A percentile compares a stretch with the other conserved stretches of the same genome.
Conservation (phyloP, 768 basidiomycete species). For the Pleurotus tuoliensis region DNA sequence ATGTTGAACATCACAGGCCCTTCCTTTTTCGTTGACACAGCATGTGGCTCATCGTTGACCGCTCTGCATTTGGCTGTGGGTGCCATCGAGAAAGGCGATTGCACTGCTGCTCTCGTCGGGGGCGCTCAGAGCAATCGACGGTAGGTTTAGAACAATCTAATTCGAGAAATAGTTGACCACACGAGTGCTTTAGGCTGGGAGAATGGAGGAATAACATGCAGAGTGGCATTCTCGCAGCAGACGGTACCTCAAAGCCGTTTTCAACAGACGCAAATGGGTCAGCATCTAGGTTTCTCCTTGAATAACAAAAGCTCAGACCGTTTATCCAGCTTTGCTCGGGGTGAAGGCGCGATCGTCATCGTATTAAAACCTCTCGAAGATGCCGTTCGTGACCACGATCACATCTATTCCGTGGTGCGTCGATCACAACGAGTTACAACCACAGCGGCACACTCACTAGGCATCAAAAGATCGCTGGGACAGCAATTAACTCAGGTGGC, state of each 20-base stretch:
- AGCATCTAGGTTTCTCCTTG: not conserved
- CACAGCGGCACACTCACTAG: constrained; percentile 27
- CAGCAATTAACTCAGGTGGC: constrained; percentile 15
- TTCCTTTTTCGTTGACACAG: constrained; percentile 46
- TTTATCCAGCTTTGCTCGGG: constrained; percentile 13
- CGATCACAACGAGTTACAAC: constrained; percentile 32
- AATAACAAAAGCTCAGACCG: not conserved
- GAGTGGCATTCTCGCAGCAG: constrained; percentile 31
- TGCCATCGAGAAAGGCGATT: constrained; percentile 38
- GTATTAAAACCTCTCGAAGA: constrained; percentile 36
- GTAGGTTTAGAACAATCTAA: constrained; percentile 18
- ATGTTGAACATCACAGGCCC: constrained; percentile 39
- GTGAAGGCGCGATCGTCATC: too few species aligned
- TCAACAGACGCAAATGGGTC: constrained; percentile 40
- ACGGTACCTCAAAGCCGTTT: constrained; percentile 42
- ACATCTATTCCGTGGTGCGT: constrained; percentile 37
- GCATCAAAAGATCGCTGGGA: constrained; percentile 34
- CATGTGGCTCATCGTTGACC: constrained; percentile 43
- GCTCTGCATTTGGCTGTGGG: constrained; percentile 47
- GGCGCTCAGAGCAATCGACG: constrained; percentile 39
- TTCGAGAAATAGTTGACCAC: too few species aligned
- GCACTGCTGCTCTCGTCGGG: constrained; percentile 43
- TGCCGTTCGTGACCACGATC: constrained; percentile 35
- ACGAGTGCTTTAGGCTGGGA: too few species aligned
- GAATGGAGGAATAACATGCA: too few species aligned